Conservation (phyloP, 805 yeast genomes). For the Lachancea sp. region DNA sequence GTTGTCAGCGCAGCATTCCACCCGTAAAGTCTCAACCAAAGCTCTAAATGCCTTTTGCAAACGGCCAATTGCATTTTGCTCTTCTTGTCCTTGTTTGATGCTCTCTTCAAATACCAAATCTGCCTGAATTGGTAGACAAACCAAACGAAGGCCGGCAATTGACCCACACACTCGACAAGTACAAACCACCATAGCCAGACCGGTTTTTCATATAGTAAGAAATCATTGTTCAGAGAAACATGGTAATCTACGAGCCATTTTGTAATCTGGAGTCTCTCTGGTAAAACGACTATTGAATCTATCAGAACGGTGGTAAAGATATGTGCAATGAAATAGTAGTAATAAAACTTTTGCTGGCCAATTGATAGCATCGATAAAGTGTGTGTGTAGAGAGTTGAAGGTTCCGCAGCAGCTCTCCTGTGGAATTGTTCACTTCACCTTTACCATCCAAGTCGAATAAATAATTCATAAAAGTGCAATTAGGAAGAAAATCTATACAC, state of each 20-base stretch:
- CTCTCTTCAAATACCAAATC: slow-evolving; percentile 8
- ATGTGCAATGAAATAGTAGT: slow-evolving; percentile 26
- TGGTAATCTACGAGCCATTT: slow-evolving; percentile 50
- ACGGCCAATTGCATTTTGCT: slow-evolving; percentile 4
- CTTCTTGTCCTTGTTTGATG: slow-evolving; percentile 10
- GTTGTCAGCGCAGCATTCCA: slow-evolving; percentile 81
- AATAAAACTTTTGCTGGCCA: slow-evolving; percentile 7
- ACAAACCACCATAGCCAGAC: slow-evolving; percentile 73
- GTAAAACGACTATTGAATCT: slow-evolving; percentile 69
- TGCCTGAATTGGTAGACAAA: slow-evolving; percentile 16
- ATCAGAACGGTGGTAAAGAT: slow-evolving; percentile 68
- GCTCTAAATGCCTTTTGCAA: slow-evolving; percentile 11
- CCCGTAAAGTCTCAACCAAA: slow-evolving; percentile 57
- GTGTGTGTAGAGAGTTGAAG: too few relatives aligned
- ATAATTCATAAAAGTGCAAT: not conserved
- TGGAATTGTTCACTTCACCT: not conserved
- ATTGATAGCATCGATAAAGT: slow-evolving; percentile 1
- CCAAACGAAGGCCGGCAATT: slow-evolving; percentile 68
- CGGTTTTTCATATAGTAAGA: slow-evolving; percentile 53
- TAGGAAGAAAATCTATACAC: not conserved
- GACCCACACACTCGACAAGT: slow-evolving; percentile 62
- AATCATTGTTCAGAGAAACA: slow-evolving; percentile 60
- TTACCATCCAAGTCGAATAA: too few relatives aligned
- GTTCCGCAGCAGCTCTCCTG: not conserved
- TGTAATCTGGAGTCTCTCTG: slow-evolving; percentile 46